Evolutionary conservation across 1,139 yeast species (phyloP).

Genomic region (Hyphopichia khmerensis): DNA sequence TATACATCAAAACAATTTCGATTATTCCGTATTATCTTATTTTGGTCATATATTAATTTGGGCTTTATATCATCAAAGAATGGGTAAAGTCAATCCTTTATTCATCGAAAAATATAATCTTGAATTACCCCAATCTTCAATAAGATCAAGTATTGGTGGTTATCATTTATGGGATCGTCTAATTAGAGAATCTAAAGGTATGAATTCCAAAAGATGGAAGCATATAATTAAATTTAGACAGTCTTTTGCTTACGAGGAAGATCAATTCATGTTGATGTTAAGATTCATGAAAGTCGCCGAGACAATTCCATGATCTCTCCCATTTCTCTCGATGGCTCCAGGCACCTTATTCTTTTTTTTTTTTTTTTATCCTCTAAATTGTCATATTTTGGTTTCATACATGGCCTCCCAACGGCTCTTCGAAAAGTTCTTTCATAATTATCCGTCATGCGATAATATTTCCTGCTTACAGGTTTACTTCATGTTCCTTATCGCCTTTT

Average conservation of each 20-base stretch:
- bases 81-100: constrained; percentile 12
- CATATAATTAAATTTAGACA: constrained; percentile 42
- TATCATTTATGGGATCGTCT: constrained; percentile 45
- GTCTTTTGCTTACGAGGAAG: constrained; percentile 40
- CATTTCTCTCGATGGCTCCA: too few species aligned
- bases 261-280: constrained; percentile 42
- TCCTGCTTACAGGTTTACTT: too few species aligned
- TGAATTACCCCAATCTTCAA: constrained; percentile 14
- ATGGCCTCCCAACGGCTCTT: too few species aligned
- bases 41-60: constrained; percentile 44
- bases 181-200: constrained; percentile 31
- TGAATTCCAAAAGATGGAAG: constrained; percentile 48
- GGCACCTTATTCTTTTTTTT: too few species aligned
- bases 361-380: too few species aligned
- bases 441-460: too few species aligned
- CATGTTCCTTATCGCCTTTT: too few species aligned
- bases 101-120: constrained; percentile 22
- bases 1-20: constrained; percentile 37
- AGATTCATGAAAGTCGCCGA: constrained; percentile 29
- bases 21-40: constrained; percentile 39
- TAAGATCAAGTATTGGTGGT: constrained; percentile 38
- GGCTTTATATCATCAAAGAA: constrained; percentile 31
- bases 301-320: constrained; percentile 7
- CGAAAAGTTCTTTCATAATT: too few species aligned
- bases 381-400: too few species aligned